These are phyloP conservation scores for Schrenkiella parvula DNA, from an alignment of 345 rosid genomes.

Conservation along the genomic window DNA sequence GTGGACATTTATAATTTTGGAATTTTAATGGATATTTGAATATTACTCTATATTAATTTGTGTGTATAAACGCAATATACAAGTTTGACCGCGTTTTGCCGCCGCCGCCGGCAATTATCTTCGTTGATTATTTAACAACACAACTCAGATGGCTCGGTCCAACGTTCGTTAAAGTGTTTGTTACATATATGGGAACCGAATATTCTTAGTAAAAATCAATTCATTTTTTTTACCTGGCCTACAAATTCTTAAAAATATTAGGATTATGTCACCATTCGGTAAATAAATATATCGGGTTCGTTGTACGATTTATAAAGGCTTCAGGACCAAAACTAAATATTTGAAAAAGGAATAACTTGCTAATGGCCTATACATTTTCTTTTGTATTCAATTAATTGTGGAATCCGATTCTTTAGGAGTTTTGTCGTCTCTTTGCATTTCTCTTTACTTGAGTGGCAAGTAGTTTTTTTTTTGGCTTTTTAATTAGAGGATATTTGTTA, in stretches of 20 bases:
- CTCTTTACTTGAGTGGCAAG: constrained; percentile 20
- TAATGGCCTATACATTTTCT: neutral
- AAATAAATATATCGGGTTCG: too few species aligned
- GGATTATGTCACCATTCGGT: too few species aligned
- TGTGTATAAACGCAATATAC: neutral
- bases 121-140: neutral
- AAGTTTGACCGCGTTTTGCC: neutral
- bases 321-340: neutral
- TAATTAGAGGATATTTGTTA: neutral
- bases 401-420: constrained; percentile 16
- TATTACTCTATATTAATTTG: neutral
- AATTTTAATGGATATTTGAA: neutral
- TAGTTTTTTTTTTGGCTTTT: neutral
- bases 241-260: too few species aligned
- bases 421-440: neutral
- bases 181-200: neutral
- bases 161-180: neutral
- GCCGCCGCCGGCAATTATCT: neutral
- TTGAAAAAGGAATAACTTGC: neutral
- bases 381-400: neutral
- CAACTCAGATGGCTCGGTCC: constrained; percentile 1
- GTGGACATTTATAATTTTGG: neutral
- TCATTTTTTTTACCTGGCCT: too few species aligned
- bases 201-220: neutral
- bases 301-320: neutral